A percentile compares a stretch with the other conserved stretches of the same genome.
Conservation (phyloP, 2,329 filamentous ascomycete genomes). For the Xylariaceae sp. region DNA sequence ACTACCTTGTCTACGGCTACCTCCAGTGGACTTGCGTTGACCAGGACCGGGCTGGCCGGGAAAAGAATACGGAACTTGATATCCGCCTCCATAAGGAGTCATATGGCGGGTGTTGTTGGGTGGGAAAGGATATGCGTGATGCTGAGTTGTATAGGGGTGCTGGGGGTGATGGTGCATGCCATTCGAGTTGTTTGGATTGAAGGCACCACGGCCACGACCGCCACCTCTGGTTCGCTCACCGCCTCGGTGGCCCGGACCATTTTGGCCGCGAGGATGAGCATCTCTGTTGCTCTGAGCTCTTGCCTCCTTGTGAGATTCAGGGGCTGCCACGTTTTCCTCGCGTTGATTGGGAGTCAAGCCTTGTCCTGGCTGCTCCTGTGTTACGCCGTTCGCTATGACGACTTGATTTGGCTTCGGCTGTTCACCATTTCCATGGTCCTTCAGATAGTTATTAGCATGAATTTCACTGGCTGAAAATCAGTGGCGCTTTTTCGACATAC, state of each 20-base stretch:
- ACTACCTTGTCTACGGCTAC: slow-evolving; percentile 22
- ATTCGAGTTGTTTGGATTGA: slow-evolving; percentile 25
- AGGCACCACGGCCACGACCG: slow-evolving; percentile 40
- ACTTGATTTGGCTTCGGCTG: slow-evolving; percentile 18
- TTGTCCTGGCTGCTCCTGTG: slow-evolving; percentile 15
- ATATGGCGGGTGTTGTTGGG: slow-evolving; percentile 15
- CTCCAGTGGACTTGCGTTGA: slow-evolving; percentile 23
- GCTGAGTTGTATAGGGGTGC: slow-evolving; percentile 17
- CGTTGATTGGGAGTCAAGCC: slow-evolving; percentile 11
- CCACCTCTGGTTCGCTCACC: slow-evolving; percentile 40
- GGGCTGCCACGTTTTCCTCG: slow-evolving; percentile 20
- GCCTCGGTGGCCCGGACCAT: slow-evolving; percentile 29
- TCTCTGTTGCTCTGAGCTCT: slow-evolving; percentile 21
- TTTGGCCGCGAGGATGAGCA: slow-evolving; percentile 21
- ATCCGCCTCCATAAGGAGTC: slow-evolving; percentile 19
- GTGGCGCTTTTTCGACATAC: slow-evolving; percentile 2
- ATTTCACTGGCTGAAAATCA: not conserved
- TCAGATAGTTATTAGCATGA: slow-evolving; percentile 3
- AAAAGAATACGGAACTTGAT: slow-evolving; percentile 25
- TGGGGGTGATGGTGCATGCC: slow-evolving; percentile 26
- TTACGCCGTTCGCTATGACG: slow-evolving; percentile 17
- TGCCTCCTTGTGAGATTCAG: slow-evolving; percentile 22
- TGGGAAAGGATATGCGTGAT: slow-evolving; percentile 21
- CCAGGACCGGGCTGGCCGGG: slow-evolving; percentile 22
- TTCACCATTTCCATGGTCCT: slow-evolving; percentile 20